Base-by-base conservation (phyloP, 306 rosid species). In the Cucurbita ficifolia region DNA sequence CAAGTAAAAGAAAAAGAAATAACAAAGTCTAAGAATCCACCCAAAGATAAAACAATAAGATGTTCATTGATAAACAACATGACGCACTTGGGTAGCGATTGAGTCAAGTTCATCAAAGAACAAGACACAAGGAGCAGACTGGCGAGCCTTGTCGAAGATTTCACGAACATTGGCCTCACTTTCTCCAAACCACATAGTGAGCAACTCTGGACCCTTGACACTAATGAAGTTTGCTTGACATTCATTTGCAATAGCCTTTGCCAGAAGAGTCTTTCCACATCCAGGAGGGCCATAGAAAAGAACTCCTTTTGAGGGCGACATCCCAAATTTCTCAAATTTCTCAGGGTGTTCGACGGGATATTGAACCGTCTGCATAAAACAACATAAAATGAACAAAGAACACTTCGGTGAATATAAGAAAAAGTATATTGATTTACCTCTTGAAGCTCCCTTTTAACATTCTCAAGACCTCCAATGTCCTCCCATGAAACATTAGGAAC, bases 311-410 rank as follows among this genome's bases (percentile, higher is more conserved):
- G 98, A 94, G 56, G 98, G 98, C 0, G 98, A 94, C 98, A 94
- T 94, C 48, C 98, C 98, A 72, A 93, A 93, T 80, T 93, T 93
- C 81, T 93, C 97, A 50, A 93, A 93, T 29, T 93, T 93, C 82
- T 93, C 98, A 57, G 99, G 99, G 82, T 94, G 99, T 77, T 94
- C 99, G 81, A 94, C 99, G 24, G 99, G 99, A 80, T 94, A 94
- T 82, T 94, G 99, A 79, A 94, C 99, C 52, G 99, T 94, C 99
- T 94, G 85, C 86, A 78, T 62, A 74, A 65, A 19, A 46, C 43
- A 78, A 40, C 68, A 58, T 49, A 68, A 14, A 72, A 13, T 7
- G 42, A 63, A 35, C 59, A 48, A 57, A 17, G 11, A 42, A 43
- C 19, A 22, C 76, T 46, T 50, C 49, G 60, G 21, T 7, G 55